Conservation (phyloP, 306 rosid genomes). For the Fragaria vesca region DNA sequence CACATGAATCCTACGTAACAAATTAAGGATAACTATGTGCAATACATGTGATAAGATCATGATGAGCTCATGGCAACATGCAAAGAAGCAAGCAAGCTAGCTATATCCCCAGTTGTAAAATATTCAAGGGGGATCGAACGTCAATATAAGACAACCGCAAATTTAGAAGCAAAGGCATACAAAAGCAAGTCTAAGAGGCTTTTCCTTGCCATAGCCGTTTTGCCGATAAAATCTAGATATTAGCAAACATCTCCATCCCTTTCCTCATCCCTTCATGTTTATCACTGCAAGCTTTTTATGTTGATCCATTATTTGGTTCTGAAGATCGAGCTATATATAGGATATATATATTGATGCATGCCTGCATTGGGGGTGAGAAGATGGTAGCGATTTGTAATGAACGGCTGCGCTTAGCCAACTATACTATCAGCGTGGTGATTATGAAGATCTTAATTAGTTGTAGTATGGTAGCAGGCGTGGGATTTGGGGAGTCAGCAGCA, state of each 20-base stretch:
- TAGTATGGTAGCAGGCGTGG: neutral
- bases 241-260: neutral
- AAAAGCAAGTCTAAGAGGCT: conserved; percentile 20
- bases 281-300: neutral
- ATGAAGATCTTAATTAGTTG: neutral
- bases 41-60: conserved; percentile 7
- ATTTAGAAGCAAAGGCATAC: conserved; percentile 14
- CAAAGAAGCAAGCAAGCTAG: conserved; percentile 4
- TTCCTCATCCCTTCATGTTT: neutral
- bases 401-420: neutral
- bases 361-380: neutral
- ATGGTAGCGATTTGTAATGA: neutral
- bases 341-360: neutral
- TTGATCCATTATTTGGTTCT: neutral
- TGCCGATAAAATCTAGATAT: neutral
- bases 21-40: neutral
- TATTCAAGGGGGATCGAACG: neutral
- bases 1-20: neutral
- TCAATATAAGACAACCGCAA: conserved; percentile 10
- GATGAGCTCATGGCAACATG: conserved; percentile 14
- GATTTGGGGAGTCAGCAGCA: neutral
- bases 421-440: neutral
- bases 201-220: conserved; percentile 5
- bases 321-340: neutral
- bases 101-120: neutral